Evolutionary conservation across 2,329 filamentous ascomycete species (phyloP), one percentile per base, ranked within the genome.

Genomic region (Drechmeria coniospora): DNA sequence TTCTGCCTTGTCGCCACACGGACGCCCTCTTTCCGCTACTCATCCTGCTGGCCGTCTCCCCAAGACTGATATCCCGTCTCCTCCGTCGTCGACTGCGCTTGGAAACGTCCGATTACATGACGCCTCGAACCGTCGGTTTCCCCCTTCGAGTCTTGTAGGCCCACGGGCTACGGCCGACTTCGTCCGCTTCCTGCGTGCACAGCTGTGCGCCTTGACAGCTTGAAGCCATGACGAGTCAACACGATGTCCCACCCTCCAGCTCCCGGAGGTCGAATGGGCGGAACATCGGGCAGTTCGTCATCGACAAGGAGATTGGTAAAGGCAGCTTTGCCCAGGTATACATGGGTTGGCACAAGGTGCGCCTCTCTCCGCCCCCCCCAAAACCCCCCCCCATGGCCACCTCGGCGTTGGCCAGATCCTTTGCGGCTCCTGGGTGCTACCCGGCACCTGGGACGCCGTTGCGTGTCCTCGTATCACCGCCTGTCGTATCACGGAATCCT

Each of bases 301-400:
- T 87, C 45, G 72, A 84, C 42, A 75, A 79, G 42, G 82, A 94
- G 59, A 94, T 95, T 50, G 90, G 90, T 37, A 90, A 90, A 59
- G 90, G 90, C 36, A 95, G 90, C 61, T 98, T 95, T 62, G 90
- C 90, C 39, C 84, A 84, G 41, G 90, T 98, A 40, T 95, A 90
- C 53, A 73, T 79, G 50, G 84, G 81, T 38, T 74, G 75, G 42
- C 81, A 92, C 57, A 79, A 79, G 59, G 84, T 92, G 34, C 26
- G 39, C 35, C 9, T n/a, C 12, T n/a, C 12, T 11, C 10, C 20
- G 20, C 10, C 20, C 6, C 6, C 10, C 12, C 11, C 21, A 6
- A 6, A 5, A 8, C 6, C 21, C 13, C 21, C 21, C 21, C 6
- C 21, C 7, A 20, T 3, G n/a, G n/a, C n/a, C n/a, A n/a, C n/a